Evolutionary conservation across 2,329 filamentous ascomycete species (phyloP), one percentile per base, ranked within the genome.

Genomic region (Claviceps sp.): DNA sequence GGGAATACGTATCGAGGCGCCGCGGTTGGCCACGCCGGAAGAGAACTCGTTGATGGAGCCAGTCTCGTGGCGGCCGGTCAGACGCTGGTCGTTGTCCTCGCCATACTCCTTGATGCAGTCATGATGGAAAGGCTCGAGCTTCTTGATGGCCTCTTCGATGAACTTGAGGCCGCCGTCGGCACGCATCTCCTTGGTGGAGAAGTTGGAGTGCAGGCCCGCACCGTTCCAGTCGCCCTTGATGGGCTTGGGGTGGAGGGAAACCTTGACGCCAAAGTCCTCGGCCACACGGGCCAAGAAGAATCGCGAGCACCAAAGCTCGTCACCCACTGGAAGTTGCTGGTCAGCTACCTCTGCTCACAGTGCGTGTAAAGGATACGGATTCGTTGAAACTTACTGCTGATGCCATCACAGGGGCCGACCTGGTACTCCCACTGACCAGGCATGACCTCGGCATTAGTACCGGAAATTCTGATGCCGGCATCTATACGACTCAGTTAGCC

Each of bases 341-440:
- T 45, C 16, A 45, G 43, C 24, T 30, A 24, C 24, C 13, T 34
- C 7, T 11, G 43, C 11, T 47, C 20, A 24, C 30, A 40, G 7
- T 38, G n/a, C 13, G 7, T 18, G 26, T 5, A 13, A 4, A 3
- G 13, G 2, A 9, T 7, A 18, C 1, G 22, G 5, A 34, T 34
- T 34, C 30, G 9, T 34, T 11, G 26, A 9, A 49, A n/a, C 81
- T 73, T 70, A 87, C 84, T 86, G 68, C 84, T 76, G 63, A 96
- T 96, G 58, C 89, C 91, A 51, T 75, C 71, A 72, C 88, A 95
- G 58, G 91, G 91, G 53, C 91, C 91, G 63, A 96, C 87, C 70
- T 96, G 91, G 82, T 88, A 96, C 71, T 97, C 91, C 91, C 91
- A 97, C 73, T 96, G 91, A 55, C 87, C 89, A 58, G 89, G 87